These are phyloP conservation scores for Alternaria gaisen DNA, from an alignment of 2,329 filamentous ascomycete genomes.

Conservation along the genomic window DNA sequence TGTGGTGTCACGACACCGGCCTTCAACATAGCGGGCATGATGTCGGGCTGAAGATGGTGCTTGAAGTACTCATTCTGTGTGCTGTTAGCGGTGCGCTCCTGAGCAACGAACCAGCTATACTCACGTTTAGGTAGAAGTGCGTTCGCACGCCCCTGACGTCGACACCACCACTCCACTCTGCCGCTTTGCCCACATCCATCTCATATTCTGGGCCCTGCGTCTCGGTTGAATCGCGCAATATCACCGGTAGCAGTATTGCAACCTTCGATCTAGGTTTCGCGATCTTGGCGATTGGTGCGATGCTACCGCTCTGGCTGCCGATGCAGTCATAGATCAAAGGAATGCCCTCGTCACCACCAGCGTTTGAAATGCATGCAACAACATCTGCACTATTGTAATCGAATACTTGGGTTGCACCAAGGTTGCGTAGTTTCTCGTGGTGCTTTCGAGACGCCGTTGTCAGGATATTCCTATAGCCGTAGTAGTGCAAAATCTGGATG, in stretches of 20 bases:
- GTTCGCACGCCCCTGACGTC: conserved; percentile 64
- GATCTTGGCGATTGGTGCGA: conserved; percentile 57
- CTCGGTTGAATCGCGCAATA: conserved; percentile 62
- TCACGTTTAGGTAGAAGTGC: conserved; percentile 62
- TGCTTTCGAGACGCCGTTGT: conserved; percentile 51
- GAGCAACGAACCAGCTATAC: conserved; percentile 17
- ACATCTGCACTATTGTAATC: conserved; percentile 52
- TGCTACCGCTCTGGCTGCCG: conserved; percentile 40
- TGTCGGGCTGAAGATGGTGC: conserved; percentile 63
- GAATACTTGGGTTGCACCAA: conserved; percentile 53
- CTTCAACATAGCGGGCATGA: conserved; percentile 61
- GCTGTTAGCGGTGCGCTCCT: conserved; percentile 5
- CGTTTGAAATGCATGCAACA: conserved; percentile 39
- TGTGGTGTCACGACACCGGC: conserved; percentile 55
- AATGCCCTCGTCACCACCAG: conserved; percentile 29
- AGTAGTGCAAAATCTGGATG: conserved; percentile 54
- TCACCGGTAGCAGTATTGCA: conserved; percentile 68
- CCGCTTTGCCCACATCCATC: conserved; percentile 60
- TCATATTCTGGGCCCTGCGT: conserved; percentile 61
- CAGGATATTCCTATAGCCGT: conserved; percentile 53
- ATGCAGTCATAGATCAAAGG: conserved; percentile 45
- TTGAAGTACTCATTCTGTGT: conserved; percentile 64
- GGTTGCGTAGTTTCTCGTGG: conserved; percentile 47
- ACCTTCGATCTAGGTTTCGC: conserved; percentile 60
- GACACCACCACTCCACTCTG: conserved; percentile 64